Conservation (phyloP, 2,329 filamentous ascomycete species). For the Bretziella fagacearum region DNA sequence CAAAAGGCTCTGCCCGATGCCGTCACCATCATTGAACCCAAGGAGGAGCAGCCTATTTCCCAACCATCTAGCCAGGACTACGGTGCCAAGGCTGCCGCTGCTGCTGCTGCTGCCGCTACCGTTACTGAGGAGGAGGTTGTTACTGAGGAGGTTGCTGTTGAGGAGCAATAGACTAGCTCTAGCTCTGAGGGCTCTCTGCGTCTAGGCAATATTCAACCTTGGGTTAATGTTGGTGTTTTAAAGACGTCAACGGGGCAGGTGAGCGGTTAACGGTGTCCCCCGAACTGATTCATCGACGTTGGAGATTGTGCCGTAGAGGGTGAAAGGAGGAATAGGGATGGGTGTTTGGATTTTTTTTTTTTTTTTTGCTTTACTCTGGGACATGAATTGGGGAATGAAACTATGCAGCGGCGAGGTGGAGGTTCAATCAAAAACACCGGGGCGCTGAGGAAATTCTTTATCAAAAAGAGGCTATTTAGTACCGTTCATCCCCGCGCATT, state of each 20-base stretch:
- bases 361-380: background rate
- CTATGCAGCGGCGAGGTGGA: background rate
- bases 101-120: constrained; percentile 42
- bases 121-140: constrained; percentile 36
- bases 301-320: constrained; percentile 7
- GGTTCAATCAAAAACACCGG: background rate
- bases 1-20: constrained; percentile 95
- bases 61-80: constrained; percentile 98
- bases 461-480: constrained; percentile 1
- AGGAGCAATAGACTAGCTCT: constrained; percentile 24
- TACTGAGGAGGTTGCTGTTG: constrained; percentile 34
- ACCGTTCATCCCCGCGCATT: background rate
- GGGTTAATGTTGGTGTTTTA: constrained; percentile 12
- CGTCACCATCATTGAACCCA: constrained; percentile 99
- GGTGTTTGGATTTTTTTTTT: constrained; percentile 3
- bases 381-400: background rate
- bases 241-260: constrained; percentile 3
- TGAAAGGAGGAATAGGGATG: background rate
- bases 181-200: constrained; percentile 15
- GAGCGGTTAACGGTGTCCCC: constrained; percentile 9
- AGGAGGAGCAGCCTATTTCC: constrained; percentile 92
- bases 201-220: constrained; percentile 13
- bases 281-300: constrained; percentile 11
- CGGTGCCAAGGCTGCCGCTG: constrained; percentile 70
- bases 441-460: background rate